phyloP scores from a whole-genome alignment of 768 basidiomycete genomes.

The Suillus cothurnatus region DNA sequence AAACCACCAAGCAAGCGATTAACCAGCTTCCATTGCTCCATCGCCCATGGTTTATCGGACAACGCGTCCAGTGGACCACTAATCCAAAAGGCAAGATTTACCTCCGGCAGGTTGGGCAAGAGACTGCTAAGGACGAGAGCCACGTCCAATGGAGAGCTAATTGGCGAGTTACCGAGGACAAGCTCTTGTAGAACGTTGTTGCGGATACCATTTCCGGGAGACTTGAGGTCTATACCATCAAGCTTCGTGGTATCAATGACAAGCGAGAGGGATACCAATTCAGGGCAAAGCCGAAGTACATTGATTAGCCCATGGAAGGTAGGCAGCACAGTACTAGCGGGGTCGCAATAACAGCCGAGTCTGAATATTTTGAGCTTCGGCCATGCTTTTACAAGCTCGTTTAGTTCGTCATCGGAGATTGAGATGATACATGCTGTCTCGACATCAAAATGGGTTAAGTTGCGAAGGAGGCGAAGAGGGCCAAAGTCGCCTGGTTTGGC shows the following conservation, averaged over 20 bases:
- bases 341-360: conserved; percentile 21
- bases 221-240: not conserved
- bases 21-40: not conserved
- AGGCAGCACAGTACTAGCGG: conserved; percentile 19
- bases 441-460: not conserved
- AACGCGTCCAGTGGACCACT: conserved; percentile 20
- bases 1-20: not conserved
- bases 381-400: conserved; percentile 21
- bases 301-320: conserved; percentile 20
- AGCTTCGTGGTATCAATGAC: conserved; percentile 22
- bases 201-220: not conserved
- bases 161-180: conserved; percentile 25
- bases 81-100: conserved; percentile 27
- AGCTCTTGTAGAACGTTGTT: conserved; percentile 7
- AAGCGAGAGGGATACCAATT: conserved; percentile 20
- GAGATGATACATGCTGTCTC: conserved; percentile 20
- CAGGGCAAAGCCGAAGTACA: conserved; percentile 16
- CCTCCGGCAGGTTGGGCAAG: conserved; percentile 21
- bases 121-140: conserved; percentile 16
- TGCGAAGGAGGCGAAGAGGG: not conserved
- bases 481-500: not conserved
- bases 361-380: conserved; percentile 22
- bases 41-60: not conserved
- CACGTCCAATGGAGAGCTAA: conserved; percentile 15
- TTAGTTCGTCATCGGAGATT: conserved; percentile 20